phyloP scores from a whole-genome alignment of 2,329 filamentous ascomycete genomes.

The Alternaria sp. region DNA sequence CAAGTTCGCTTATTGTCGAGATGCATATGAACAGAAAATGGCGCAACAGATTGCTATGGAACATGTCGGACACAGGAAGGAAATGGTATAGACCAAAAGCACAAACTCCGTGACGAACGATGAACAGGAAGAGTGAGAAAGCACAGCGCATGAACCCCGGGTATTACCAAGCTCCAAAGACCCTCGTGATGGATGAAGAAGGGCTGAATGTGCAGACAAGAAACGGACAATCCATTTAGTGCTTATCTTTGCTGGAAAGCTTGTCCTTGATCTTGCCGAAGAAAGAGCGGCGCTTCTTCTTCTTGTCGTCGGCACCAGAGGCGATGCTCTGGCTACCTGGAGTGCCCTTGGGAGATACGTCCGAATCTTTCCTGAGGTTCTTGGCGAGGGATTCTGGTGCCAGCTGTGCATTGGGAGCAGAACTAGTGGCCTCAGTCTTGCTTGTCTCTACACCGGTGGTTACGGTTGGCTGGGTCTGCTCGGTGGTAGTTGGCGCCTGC shows the following conservation, averaged over 20 bases:
- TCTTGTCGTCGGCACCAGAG: conserved; percentile 50
- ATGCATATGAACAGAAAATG: conserved; percentile 28
- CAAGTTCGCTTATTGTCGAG: conserved; percentile 6
- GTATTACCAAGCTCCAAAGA: conserved; percentile 36
- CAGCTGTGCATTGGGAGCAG: conserved; percentile 19
- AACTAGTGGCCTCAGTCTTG: conserved; percentile 37
- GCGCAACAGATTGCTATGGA: conserved; percentile 32
- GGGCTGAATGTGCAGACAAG: conserved; percentile 25
- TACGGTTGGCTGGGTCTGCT: conserved; percentile 52
- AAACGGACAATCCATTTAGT: conserved; percentile 26
- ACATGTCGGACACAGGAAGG: conserved; percentile 32
- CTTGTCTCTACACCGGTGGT: conserved; percentile 53
- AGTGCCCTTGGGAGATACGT: conserved; percentile 49
- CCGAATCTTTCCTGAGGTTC: conserved; percentile 35
- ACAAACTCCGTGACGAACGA: conserved; percentile 39
- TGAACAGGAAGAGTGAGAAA: conserved; percentile 36
- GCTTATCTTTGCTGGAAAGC: conserved; percentile 48
- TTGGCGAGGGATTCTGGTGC: conserved; percentile 46
- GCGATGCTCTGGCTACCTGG: conserved; percentile 51
- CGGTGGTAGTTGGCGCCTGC: conserved; percentile 50
- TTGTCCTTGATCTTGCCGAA: conserved; percentile 61
- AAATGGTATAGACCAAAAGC: conserved; percentile 50
- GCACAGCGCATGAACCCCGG: conserved; percentile 30
- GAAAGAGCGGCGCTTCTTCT: conserved; percentile 59
- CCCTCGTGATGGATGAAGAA: conserved; percentile 11